A percentile compares a stretch with the other conserved stretches of the same genome.
Evolutionary conservation across 2,329 filamentous ascomycete genomes (phyloP).

Genomic region (Neofusicoccum umdonicola): DNA sequence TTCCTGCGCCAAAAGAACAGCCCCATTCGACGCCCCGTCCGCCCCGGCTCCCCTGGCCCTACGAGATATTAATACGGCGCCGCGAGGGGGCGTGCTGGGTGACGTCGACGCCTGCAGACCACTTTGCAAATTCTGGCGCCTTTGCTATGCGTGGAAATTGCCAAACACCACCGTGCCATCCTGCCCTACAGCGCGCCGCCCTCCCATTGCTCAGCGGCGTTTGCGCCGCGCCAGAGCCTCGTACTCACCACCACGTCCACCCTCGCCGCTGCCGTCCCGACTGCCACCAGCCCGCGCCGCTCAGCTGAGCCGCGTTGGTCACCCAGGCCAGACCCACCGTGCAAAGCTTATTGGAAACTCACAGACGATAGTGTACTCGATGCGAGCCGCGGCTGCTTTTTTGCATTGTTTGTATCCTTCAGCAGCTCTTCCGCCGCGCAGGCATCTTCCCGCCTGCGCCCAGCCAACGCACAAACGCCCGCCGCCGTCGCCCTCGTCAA

Average conservation of each 20-base stretch:
- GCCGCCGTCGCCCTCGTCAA: neutral
- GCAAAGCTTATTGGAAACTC: neutral
- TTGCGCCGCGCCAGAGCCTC: neutral
- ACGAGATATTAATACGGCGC: neutral
- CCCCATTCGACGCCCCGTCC: neutral
- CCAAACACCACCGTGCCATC: constrained; percentile 3
- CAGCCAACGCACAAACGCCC: constrained; percentile 1
- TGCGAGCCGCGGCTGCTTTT: neutral
- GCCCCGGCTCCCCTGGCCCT: constrained; percentile 1
- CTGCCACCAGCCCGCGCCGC: neutral
- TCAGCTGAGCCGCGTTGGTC: neutral
- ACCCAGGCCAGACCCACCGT: neutral
- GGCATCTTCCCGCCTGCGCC: neutral
- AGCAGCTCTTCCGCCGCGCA: neutral
- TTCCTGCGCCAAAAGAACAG: neutral
- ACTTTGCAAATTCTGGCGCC: constrained; percentile 3
- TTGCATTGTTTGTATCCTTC: neutral
- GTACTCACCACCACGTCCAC: neutral
- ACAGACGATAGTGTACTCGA: neutral
- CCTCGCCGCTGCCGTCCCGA: neutral
- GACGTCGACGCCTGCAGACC: constrained; percentile 8
- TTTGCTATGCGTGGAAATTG: constrained; percentile 10
- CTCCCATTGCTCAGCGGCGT: neutral
- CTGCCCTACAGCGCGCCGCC: neutral
- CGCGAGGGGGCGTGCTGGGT: neutral